Conservation (phyloP, 31 red algal genomes). For the Odonthalia washingtoniensis region DNA sequence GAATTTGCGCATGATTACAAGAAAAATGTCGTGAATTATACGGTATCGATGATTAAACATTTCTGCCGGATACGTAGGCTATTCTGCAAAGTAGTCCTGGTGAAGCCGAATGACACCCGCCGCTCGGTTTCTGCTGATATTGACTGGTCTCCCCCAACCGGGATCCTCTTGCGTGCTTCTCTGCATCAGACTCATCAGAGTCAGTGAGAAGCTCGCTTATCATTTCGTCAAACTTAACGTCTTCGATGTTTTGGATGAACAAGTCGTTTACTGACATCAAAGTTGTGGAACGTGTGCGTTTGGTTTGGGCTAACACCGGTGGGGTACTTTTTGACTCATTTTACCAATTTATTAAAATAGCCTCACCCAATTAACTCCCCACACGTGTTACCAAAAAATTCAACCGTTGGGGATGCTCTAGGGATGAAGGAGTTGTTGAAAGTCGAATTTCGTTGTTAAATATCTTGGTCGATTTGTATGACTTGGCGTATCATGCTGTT, state of each 20-base stretch:
- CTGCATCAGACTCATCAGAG: not conserved
- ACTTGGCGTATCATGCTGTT: too few relatives aligned
- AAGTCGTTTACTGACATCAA: not conserved
- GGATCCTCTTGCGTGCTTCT: not conserved
- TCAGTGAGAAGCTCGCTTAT: not conserved
- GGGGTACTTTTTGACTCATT: not conserved
- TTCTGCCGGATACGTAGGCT: not conserved
- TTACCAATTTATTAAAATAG: not conserved
- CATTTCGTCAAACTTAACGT: not conserved
- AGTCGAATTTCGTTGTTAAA: too few relatives aligned
- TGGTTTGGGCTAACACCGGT: not conserved
- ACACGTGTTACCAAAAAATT: not conserved
- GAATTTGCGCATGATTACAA: not conserved
- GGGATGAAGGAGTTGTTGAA: too few relatives aligned
- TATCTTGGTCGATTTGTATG: too few relatives aligned
- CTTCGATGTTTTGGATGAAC: not conserved
- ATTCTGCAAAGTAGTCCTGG: not conserved
- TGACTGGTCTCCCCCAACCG: too few relatives aligned
- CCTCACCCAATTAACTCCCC: not conserved
- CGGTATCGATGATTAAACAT: not conserved
- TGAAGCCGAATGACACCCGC: not conserved
- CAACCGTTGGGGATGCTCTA: not conserved
- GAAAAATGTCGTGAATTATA: not conserved
- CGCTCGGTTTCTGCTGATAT: not conserved
- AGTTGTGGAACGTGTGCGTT: not conserved